Base-by-base conservation (phyloP, 2,329 filamentous ascomycete genomes). In the Colletotrichum sp. region DNA sequence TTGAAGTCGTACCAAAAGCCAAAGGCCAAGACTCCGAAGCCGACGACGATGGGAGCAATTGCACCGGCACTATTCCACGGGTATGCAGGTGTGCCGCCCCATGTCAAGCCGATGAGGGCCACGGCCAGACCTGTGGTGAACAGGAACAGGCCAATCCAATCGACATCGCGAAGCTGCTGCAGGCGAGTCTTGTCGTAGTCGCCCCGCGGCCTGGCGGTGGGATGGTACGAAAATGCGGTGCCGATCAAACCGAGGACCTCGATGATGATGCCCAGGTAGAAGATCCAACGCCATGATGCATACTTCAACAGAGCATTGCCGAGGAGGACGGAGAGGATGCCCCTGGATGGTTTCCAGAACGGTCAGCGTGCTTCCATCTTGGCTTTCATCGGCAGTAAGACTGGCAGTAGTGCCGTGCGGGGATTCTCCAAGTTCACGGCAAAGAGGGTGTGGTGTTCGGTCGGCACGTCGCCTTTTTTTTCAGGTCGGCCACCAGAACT, bases 151-250 rank as follows among this genome's bases (percentile, higher is more conserved):
- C 81, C 82, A 7, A 83, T 68, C 72, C 81, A 84, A 72, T 83
- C 82, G 12, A 83, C 78, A 44, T 82, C 79, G 67, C 79, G 79
- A 71, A 83, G 80, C 67, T 82, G 78, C 66, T 83, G 76, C 79
- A 78, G 80, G 18, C 80, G 80, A 8, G 81, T 79, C 69, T 81
- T 83, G 30, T 81, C 81, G 36, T 76, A 80, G 75, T 83, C 82
- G 21, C 80, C 78, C 30, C 81, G 79, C 10, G 80, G 80, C 7
- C 77, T 79, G 24, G 80, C 73, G 2, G 80, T 80, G 10, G 81
- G 81, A 39, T 76, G 76, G 72, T 82, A 82, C 52, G 82, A 81
- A 28, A 79, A 67, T 18, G 76, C 71, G 0, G 80, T 82, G 57
- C 81, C 81, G 8, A 72, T 75, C 16, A 81, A 72, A 21, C 76